phyloP scores from a whole-genome alignment of 352 stramenopile species.

The Phytophthora fragariae region DNA sequence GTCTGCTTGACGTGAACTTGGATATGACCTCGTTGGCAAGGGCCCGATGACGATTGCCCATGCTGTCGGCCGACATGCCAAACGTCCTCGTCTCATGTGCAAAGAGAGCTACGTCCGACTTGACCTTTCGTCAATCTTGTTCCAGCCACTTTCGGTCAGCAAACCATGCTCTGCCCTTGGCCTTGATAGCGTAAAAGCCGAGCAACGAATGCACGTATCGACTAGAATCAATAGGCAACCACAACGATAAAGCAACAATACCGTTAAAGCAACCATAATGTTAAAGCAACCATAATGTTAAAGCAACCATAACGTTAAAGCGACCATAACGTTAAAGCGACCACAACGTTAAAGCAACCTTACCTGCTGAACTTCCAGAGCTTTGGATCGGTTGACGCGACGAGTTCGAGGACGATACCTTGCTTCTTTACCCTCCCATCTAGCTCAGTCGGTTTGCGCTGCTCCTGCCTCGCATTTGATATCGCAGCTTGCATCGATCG shows the following conservation, averaged over 20 bases:
- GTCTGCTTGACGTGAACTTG: slow-evolving; percentile 5
- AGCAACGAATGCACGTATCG: background rate
- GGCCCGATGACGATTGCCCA: background rate
- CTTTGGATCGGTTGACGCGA: slow-evolving; percentile 3
- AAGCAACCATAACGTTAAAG: slow-evolving; percentile 4
- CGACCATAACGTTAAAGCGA: slow-evolving; percentile 2
- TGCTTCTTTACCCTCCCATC: background rate
- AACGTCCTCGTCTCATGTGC: background rate
- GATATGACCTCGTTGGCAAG: slow-evolving; percentile 15
- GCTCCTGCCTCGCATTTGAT: background rate
- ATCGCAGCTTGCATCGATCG: slow-evolving; percentile 4
- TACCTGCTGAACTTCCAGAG: slow-evolving; percentile 17
- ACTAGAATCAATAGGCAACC: background rate
- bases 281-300: background rate
- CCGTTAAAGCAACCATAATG: too few species aligned
- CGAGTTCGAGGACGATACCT: slow-evolving; percentile 2
- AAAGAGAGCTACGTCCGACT: slow-evolving; percentile 9
- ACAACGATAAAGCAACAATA: too few species aligned
- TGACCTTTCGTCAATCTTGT: slow-evolving; percentile 3
- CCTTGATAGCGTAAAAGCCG: background rate
- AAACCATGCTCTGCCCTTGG: background rate
- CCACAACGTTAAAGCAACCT: slow-evolving; percentile 10
- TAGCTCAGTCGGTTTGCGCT: background rate
- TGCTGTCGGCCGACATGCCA: background rate
- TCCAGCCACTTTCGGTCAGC: slow-evolving; percentile 19